Conservation (phyloP, 495 filamentous ascomycete genomes). For the Penicillium longicatenatum region DNA sequence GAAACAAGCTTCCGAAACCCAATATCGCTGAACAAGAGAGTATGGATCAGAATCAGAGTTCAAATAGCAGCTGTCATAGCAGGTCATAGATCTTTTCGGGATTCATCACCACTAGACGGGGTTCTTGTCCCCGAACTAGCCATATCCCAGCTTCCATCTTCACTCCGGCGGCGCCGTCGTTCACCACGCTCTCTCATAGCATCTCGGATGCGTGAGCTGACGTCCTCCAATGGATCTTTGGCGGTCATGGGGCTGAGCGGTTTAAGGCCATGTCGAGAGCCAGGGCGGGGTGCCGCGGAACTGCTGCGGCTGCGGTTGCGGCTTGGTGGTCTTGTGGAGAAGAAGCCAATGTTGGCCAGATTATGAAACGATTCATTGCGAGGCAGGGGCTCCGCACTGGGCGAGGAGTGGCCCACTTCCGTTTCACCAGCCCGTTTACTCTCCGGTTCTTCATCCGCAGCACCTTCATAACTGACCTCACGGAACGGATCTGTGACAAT, state of each 20-base stretch:
- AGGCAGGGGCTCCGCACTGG: constrained; percentile 59
- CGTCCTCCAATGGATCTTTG: constrained; percentile 75
- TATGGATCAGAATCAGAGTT: constrained; percentile 4
- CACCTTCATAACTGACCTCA: constrained; percentile 31
- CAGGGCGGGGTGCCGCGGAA: constrained; percentile 57
- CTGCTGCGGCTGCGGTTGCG: constrained; percentile 66
- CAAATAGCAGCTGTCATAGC: constrained; percentile 10
- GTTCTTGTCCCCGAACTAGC: constrained; percentile 46
- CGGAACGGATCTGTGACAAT: constrained; percentile 69
- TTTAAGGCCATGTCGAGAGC: constrained; percentile 66
- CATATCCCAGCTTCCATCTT: constrained; percentile 52
- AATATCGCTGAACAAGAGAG: constrained; percentile 18
- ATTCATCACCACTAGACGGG: constrained; percentile 44
- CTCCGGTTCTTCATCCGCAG: constrained; percentile 21
- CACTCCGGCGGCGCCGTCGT: constrained; percentile 68
- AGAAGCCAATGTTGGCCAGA: constrained; percentile 81
- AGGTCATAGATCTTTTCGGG: constrained; percentile 43
- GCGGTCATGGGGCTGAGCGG: constrained; percentile 72
- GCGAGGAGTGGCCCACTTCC: constrained; percentile 33
- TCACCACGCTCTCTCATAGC: constrained; percentile 85
- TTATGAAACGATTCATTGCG: constrained; percentile 92
- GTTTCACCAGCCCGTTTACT: constrained; percentile 24
- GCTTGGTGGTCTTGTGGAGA: constrained; percentile 79
- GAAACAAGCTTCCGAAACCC: constrained; percentile 19
- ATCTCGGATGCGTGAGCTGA: constrained; percentile 80